These are phyloP conservation scores for Marchantia paleacea DNA, from an alignment of 225 moss, liverwort and hornwort genomes.

Conservation along the genomic window DNA sequence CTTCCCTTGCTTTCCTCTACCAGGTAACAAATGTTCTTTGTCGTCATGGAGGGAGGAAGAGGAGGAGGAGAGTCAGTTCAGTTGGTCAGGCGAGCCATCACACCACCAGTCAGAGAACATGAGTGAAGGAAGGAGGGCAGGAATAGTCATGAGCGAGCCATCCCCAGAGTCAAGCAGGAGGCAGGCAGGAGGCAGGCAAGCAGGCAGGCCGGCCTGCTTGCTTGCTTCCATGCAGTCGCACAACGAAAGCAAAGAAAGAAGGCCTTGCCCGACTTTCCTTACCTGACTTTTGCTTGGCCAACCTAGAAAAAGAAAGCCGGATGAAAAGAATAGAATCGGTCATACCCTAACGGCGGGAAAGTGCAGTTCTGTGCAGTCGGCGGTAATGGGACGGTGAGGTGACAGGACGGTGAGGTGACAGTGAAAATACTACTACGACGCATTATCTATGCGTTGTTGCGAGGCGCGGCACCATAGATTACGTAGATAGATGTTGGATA, in stretches of 20 bases:
- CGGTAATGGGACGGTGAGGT: not conserved
- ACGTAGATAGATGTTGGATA: not conserved
- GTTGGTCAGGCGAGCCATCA: slow-evolving; percentile 2
- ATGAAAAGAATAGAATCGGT: not conserved
- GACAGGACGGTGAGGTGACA: slow-evolving; percentile 1
- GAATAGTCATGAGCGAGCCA: slow-evolving; percentile 8
- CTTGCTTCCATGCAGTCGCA: too few relatives aligned
- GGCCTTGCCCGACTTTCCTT: not conserved
- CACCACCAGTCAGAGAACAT: not conserved
- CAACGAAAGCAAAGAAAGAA: not conserved
- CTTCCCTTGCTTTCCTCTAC: not conserved
- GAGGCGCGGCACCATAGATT: not conserved
- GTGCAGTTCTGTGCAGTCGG: slow-evolving; percentile 7
- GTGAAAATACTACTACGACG: slow-evolving; percentile 2
- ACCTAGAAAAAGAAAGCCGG: not conserved
- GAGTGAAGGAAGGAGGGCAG: not conserved
- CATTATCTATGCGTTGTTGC: not conserved
- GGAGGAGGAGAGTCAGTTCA: slow-evolving; percentile 9
- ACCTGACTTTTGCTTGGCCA: not conserved
- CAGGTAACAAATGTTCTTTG: slow-evolving; percentile 7
- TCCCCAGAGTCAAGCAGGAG: slow-evolving; percentile 7
- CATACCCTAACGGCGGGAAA: not conserved
- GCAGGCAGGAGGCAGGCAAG: not conserved
- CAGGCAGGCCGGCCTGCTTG: too few relatives aligned
- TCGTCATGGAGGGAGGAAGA: not conserved